Evolutionary conservation across 805 yeast species (phyloP), one percentile per base, ranked within the genome.

Genomic region (Yarrowia bubula): DNA sequence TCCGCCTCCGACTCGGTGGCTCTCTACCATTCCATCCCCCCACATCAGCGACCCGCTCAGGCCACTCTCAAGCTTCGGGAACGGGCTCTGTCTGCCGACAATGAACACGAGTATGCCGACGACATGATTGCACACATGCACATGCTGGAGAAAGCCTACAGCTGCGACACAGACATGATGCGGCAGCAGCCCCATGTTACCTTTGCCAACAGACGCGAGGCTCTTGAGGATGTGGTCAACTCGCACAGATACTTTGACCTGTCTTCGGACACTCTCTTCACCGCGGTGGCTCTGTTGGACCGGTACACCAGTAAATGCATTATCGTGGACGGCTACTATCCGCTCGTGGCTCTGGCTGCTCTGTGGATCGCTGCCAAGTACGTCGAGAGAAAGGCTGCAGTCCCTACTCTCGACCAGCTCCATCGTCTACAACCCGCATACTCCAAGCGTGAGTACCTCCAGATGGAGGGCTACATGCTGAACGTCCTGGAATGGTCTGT

Each of bases 341-440:
- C 92, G 75, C 81, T 93, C 61, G 93, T 93, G 13, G 91, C 96
- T 39, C 88, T 96, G 67, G 90, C 97, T 5, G 90, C 97, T 67
- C 78, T 93, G 39, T 93, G 98, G 98, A 82, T 93, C 39, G 90
- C 97, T 2, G 87, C 97, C 28, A 93, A 93, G 75, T 81, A 86
- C 13, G 84, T 83, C 70, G 90, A 90, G 67, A 86, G 86, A 73
- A 83, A 95, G 73, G 85, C 85, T 66, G 80, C 90, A 71, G 84
- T 89, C 60, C 96, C 96, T 47, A 96, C 90, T 71, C 80, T 90
- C 65, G 85, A 87, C 66, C 84, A 82, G 70, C 79, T 89, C 68
- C 81, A 81, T 66, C 46, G 47, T 11, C 38, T 55, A 13, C 61
- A 55, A 32, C 61, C 61, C 28, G 81, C 81, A 8, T 86, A 86